Percentiles rank a stretch among this genome's conserved stretches.
Evolutionary conservation across 163 green algal genomes (phyloP).

Genomic region (Scenedesmus sp.): DNA sequence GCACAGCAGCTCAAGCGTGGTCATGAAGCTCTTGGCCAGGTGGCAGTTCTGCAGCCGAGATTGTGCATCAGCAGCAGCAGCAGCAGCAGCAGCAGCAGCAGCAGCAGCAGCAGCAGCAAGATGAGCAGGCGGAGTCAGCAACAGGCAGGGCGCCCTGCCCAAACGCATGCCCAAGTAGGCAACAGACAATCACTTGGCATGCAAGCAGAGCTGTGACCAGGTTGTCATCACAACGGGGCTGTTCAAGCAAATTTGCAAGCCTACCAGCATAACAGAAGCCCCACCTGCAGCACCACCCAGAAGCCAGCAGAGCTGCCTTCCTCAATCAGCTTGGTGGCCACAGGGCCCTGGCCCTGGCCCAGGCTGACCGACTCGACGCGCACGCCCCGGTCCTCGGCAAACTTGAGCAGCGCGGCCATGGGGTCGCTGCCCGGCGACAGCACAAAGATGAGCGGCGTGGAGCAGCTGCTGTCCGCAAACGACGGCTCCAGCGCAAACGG

Average conservation of each 20-base stretch:
- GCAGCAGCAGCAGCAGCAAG: background rate
- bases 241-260: background rate
- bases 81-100: background rate
- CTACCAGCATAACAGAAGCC: background rate
- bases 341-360: conserved; percentile 84
- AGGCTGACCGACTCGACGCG: conserved; percentile 83
- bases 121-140: background rate
- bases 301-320: conserved; percentile 74
- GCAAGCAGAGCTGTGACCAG: no score
- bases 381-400: conserved; percentile 74
- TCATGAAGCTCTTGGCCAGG: conserved; percentile 85
- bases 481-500: conserved; percentile 86
- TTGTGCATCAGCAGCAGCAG: background rate
- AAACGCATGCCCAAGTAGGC: no score
- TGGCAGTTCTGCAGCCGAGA: conserved; percentile 84
- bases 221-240: background rate
- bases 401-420: conserved; percentile 82
- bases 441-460: conserved; percentile 85
- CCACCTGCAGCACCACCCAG: conserved; percentile 81
- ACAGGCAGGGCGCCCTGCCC: no score
- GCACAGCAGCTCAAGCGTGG: conserved; percentile 82
- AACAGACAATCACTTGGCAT: no score
- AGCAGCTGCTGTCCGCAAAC: conserved; percentile 80
- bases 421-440: conserved; percentile 85
- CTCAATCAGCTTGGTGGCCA: conserved; percentile 77